Evolutionary conservation across 768 basidiomycete genomes (phyloP), one percentile per base, ranked within the genome.

Genomic region (Collybia sordida): DNA sequence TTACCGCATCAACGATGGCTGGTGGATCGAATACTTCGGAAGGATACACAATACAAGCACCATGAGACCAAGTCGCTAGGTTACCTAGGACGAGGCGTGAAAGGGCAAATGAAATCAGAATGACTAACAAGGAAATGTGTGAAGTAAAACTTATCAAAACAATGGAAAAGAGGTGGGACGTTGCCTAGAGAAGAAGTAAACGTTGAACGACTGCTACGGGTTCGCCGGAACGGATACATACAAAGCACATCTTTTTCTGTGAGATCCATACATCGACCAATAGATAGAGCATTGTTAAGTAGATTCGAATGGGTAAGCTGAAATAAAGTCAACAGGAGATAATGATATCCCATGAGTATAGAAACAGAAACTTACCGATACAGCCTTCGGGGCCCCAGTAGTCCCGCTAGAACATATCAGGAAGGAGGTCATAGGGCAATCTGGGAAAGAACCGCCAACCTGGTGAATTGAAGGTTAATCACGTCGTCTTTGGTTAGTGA

Each of bases 401-500:
- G 91, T 91, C 3, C 89, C 89, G 57, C 90, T 91, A 54, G 39
- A 43, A 38, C 19, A 43, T 45, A 47, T 27, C 18, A 27, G 28
- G 6, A 24, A 39, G 19, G 2, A 39, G 14, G 11, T 18, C 24
- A 18, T 22, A 1, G 39, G n/a, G 23, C 37, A 11, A 12, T 22
- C 23, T 19, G 7, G 8, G 31, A 21, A 47, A 17, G 42, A 21
- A 51, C 27, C 9, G 45, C 65, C 9, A 52, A 88, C 88, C 89
- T 92, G 25, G 90, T 93, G 60, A 92, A 93, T 60, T 93, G 90
- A 50, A 93, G 58, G 59, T 90, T 93, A 42, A 91, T 83, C 4
- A 91, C 73, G 23, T 93, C 90, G 49, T 89, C 82, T 36, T 80
- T 78, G 6, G 74, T 45, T 47, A 85, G 58, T 2, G 71, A 70